Conservation (phyloP, 352 stramenopile genomes). For the Hyaloperonospora brassicae region DNA sequence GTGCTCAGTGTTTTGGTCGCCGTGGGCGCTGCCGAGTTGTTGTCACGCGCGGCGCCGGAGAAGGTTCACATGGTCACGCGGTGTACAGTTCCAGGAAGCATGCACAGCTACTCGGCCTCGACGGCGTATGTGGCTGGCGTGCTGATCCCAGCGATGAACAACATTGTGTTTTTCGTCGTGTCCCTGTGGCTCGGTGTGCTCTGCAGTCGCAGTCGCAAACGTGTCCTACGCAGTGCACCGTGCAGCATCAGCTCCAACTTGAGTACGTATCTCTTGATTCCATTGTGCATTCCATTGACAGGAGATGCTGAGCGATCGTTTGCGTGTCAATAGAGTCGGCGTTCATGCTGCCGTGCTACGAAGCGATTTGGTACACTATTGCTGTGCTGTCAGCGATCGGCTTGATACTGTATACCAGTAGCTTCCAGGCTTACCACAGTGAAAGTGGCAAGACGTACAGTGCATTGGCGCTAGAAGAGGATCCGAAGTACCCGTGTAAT, state of each 20-base stretch:
- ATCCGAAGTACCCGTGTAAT: constrained; percentile 50
- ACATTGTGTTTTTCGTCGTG: constrained; percentile 60
- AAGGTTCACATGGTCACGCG: constrained; percentile 31
- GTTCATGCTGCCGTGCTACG: constrained; percentile 86
- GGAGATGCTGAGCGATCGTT: constrained; percentile 1
- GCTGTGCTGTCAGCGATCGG: constrained; percentile 41
- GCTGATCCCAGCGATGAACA: constrained; percentile 54
- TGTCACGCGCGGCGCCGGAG: constrained; percentile 24
- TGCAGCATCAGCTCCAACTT: constrained; percentile 60
- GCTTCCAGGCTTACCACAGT: constrained; percentile 33
- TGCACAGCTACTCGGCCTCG: constrained; percentile 21
- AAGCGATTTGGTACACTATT: constrained; percentile 81
- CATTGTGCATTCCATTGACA: constrained; percentile 1
- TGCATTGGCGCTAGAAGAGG: constrained; percentile 7
- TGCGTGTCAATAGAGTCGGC: constrained; percentile 39
- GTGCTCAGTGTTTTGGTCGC: constrained; percentile 43
- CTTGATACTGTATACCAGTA: constrained; percentile 44
- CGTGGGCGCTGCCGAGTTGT: constrained; percentile 26
- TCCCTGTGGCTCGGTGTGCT: constrained; percentile 61
- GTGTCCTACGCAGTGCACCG: constrained; percentile 49
- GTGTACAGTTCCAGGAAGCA: constrained; percentile 34
- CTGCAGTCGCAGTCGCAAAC: constrained; percentile 72
- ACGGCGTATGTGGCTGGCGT: constrained; percentile 41
- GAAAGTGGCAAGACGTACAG: constrained; percentile 15
- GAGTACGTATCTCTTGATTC: constrained; percentile 40